These are phyloP conservation scores for Cladosporium halotolerans DNA, from an alignment of 2,329 filamentous ascomycete genomes.

Conservation along the genomic window DNA sequence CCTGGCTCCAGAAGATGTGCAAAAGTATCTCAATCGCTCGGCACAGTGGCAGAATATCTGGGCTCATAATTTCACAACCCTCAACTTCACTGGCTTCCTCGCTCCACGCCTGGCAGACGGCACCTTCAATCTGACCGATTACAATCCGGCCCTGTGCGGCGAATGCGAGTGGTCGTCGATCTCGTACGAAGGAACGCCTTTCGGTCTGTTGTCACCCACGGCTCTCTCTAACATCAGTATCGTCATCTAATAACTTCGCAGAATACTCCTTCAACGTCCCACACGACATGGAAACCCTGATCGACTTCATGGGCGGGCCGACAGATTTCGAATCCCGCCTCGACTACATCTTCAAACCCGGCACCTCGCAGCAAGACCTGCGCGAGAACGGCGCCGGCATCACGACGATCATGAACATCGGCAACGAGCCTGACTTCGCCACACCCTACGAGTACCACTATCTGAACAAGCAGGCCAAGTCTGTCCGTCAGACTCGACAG, in stretches of 20 bases:
- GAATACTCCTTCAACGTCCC: conserved; percentile 41
- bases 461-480: conserved; percentile 27
- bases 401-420: conserved; percentile 32
- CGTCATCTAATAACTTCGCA: neutral
- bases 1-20: conserved; percentile 34
- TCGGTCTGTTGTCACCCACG: conserved; percentile 13
- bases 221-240: neutral
- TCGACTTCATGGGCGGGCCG: conserved; percentile 38
- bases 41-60: conserved; percentile 39
- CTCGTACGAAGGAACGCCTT: conserved; percentile 38
- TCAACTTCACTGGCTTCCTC: conserved; percentile 30
- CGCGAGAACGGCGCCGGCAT: conserved; percentile 33
- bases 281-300: conserved; percentile 37
- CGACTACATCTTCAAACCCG: conserved; percentile 38
- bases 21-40: conserved; percentile 34
- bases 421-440: conserved; percentile 30
- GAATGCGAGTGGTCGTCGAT: conserved; percentile 37
- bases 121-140: conserved; percentile 28
- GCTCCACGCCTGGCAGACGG: conserved; percentile 24
- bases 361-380: conserved; percentile 29
- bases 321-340: conserved; percentile 35
- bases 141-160: conserved; percentile 38
- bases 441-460: conserved; percentile 31
- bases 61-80: conserved; percentile 32
- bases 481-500: conserved; percentile 19